Base-by-base conservation (phyloP, 1,284 basidiomycete genomes). In the Cutaneotrichosporon daszewskae region DNA sequence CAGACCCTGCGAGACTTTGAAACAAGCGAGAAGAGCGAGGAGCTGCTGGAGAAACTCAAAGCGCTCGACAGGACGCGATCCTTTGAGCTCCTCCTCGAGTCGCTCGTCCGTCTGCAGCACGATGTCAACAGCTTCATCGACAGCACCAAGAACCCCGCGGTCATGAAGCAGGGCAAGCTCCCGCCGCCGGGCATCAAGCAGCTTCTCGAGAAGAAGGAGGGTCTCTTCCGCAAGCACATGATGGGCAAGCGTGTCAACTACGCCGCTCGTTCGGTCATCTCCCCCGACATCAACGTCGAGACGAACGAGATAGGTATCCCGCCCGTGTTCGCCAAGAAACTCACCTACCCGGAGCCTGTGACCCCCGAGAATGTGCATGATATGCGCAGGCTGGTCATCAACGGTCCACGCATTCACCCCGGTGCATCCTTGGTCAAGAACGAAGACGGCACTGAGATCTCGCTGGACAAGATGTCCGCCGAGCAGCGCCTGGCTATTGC, bases 201-300 rank as follows among this genome's bases (percentile, higher is more conserved):
- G 70, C 80, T 85, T 12, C 74, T 99, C 55, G 95, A 99, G 74
- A 98, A 98, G 79, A 99, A 99, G 73, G 95, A 98, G 60, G 95
- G 95, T 45, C 71, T 99, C 39, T 99, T 99, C 79, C 79, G 95
- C 51, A 96, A 94, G 74, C 84, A 99, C 68, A 98, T 99, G 95
- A 99, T 99, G 95, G 95, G 95, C 31, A 99, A 99, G 77, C 91
- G 94, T 68, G 95, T 99, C 61, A 98, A 99, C 71, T 96, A 94
- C 68, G 90, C 95, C 32, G 95, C 95, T 25, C 89, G 95, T 56
- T 98, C 95, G 13, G 95, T 99, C 66, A 99, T 99, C 55, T 98
- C 95, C 24, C 95, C 95, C 10, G 95, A 99, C 65, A 89, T 96
- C 65, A 98, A 98, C 71, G 97, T 99, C 58, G 95, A 99, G 74